Conservation (phyloP, 1,284 basidiomycete genomes). For the Grifola frondosa region DNA sequence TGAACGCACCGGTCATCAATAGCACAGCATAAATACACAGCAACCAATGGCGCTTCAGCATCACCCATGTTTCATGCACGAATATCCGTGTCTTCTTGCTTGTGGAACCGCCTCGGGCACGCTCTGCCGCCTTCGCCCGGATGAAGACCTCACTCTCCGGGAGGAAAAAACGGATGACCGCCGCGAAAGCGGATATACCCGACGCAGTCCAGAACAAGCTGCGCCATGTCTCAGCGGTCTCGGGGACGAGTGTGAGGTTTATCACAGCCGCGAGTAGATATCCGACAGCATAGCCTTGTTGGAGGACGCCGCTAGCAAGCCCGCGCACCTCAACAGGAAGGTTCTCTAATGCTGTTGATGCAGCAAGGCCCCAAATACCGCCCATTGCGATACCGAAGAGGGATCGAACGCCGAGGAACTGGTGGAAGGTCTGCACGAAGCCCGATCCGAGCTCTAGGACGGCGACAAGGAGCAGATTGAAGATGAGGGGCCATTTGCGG, state of each 20-base stretch:
- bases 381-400: conserved; percentile 90
- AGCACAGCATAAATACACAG: conserved; percentile 83
- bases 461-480: conserved; percentile 73
- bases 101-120: conserved; percentile 38
- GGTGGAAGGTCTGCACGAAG: conserved; percentile 65
- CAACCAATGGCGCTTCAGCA: conserved; percentile 86
- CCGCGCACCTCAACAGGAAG: conserved; percentile 87
- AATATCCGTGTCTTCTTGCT: conserved; percentile 70
- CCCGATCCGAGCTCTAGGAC: conserved; percentile 78
- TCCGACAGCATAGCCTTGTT: conserved; percentile 65
- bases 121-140: conserved; percentile 53
- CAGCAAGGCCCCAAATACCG: conserved; percentile 77
- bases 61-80: conserved; percentile 65
- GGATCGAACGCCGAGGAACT: conserved; percentile 74
- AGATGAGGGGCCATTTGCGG: conserved; percentile 88
- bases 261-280: conserved; percentile 59
- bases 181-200: conserved; percentile 76
- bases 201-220: conserved; percentile 68
- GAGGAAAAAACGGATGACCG: conserved; percentile 65
- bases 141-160: conserved; percentile 85
- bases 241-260: conserved; percentile 73
- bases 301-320: conserved; percentile 79
- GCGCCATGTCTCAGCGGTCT: conserved; percentile 53
- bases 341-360: conserved; percentile 84
- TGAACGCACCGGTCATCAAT: conserved; percentile 68